phyloP scores from a whole-genome alignment of 768 basidiomycete genomes.

The Hysterangium stoloniferum region DNA sequence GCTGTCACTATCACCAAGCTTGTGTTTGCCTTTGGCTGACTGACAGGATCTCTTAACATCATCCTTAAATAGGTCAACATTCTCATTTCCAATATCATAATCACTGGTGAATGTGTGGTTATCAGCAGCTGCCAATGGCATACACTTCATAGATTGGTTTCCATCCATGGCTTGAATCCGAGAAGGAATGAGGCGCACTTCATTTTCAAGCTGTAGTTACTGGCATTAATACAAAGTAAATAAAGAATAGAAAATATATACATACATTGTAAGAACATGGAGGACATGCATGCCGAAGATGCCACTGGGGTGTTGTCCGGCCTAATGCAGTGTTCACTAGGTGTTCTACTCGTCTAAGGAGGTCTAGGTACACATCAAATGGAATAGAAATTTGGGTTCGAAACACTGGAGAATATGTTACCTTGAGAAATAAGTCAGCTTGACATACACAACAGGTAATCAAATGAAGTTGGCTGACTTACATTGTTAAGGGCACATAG shows the following conservation, averaged over 20 bases:
- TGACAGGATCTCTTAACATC: slow-evolving; percentile 8
- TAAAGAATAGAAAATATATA: background rate
- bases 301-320: background rate
- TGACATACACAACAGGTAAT: too few species aligned
- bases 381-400: slow-evolving; percentile 7
- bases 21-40: background rate
- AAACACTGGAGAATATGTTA: background rate
- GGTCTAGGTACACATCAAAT: slow-evolving; percentile 13
- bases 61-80: slow-evolving; percentile 18
- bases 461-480: too few species aligned
- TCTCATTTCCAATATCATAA: slow-evolving; percentile 20
- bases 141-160: slow-evolving; percentile 17
- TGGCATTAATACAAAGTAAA: background rate
- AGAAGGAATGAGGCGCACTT: background rate
- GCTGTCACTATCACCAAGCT: background rate
- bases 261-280: background rate
- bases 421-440: too few species aligned
- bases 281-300: background rate
- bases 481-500: too few species aligned
- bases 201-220: background rate
- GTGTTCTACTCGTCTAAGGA: slow-evolving; percentile 1
- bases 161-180: slow-evolving; percentile 2
- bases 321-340: background rate
- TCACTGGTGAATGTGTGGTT: slow-evolving; percentile 11
- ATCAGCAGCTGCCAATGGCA: slow-evolving; percentile 8